Conservation (phyloP, 768 basidiomycete species). For the Suillus occidentalis region DNA sequence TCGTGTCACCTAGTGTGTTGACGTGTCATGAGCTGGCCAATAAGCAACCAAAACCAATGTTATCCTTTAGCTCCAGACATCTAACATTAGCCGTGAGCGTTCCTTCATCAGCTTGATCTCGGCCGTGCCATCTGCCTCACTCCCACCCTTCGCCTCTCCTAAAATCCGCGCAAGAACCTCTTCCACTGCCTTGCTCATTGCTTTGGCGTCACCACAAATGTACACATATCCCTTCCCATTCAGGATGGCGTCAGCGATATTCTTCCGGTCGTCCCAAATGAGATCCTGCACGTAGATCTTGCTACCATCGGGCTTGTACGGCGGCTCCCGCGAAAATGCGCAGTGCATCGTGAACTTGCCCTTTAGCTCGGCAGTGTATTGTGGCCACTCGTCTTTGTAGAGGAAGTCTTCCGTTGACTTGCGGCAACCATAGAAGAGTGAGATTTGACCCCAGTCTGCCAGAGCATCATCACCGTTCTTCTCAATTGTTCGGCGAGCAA, state of each 20-base stretch:
- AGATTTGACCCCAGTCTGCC: conserved; percentile 92
- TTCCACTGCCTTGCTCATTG: conserved; percentile 95
- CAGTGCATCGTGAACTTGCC: conserved; percentile 89
- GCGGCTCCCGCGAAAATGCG: conserved; percentile 87
- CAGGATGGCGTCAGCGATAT: conserved; percentile 84
- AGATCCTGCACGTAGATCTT: conserved; percentile 99
- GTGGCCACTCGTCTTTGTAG: conserved; percentile 94
- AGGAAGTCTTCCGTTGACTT: conserved; percentile 86
- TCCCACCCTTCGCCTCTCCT: conserved; percentile 93
- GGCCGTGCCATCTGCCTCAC: conserved; percentile 83
- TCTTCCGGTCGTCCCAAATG: conserved; percentile 82
- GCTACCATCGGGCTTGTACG: conserved; percentile 85
- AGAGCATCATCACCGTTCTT: conserved; percentile 95
- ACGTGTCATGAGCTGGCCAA: conserved; percentile 1
- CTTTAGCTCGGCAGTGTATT: conserved; percentile 80
- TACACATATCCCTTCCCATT: conserved; percentile 97
- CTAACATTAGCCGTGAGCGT: conserved; percentile 79
- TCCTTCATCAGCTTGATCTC: conserved; percentile 97
- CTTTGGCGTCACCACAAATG: conserved; percentile 95
- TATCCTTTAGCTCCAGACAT: conserved; percentile 77
- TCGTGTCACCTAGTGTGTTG: not conserved
- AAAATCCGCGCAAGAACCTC: conserved; percentile 81
- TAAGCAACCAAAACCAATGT: not conserved
- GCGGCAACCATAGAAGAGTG: conserved; percentile 96
- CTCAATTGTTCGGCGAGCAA: conserved; percentile 90